Evolutionary conservation across 2,329 filamentous ascomycete genomes (phyloP), one percentile per base, ranked within the genome.

Genomic region (Pseudogymnoascus sp.): DNA sequence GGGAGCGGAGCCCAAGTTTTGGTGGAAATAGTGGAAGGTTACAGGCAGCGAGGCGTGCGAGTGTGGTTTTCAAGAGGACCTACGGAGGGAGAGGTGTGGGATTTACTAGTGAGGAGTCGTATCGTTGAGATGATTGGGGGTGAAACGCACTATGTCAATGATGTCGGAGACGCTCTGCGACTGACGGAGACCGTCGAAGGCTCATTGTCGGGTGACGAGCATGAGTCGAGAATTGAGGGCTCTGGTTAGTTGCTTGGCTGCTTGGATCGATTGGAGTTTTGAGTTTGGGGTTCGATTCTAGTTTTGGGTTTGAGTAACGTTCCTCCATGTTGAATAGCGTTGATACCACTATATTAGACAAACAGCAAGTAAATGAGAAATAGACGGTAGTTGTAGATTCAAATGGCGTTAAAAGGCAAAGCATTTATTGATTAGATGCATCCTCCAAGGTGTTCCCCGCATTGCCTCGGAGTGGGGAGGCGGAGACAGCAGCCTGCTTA

Each of bases 1-100:
- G 95, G 92, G 5, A 96, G 92, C 0, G 95, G 93, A 1, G 89
- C 91, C 0, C 95, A 97, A 76, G 93, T 97, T 0, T 80, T 99
- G 2, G 83, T 85, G 57, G 95, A 97, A 76, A 97, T 97, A 68
- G 91, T 99, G 14, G 80, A 86, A 59, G 83, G 80, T 31, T 97
- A 97, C 73, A 80, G 87, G n/a, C 83, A 89, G 36, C 81, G 88
- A 4, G 89, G 88, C 0, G 91, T 93, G 1, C 79, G 85, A 1
- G 88, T 95, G 7, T 93, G 90, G 73, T 93, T 93, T 72, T 85
- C 83, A 29, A 77, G 85, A 8, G 80, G 80, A 0, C 83, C 84
- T 16, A 59, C 60, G 11, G 68, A 69, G 47, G 73, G 69, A 11
- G 70, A 63, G 6, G 71, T 74, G 39, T 93, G 89, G 80, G 76